Conservation (phyloP, 73 alveolate genomes). For the Paramecium sexaurelia region DNA sequence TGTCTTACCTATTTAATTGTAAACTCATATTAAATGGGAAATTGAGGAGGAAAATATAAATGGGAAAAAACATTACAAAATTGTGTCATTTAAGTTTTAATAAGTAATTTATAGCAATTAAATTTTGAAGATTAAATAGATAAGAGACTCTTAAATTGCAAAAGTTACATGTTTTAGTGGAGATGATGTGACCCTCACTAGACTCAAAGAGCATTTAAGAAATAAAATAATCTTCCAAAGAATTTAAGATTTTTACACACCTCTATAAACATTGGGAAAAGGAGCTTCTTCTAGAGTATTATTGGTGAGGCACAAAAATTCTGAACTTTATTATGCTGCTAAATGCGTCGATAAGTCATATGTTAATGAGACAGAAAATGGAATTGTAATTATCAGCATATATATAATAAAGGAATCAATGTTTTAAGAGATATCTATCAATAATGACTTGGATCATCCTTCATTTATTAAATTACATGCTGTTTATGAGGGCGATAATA, state of each 20-base stretch:
- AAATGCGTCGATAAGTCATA: conserved; percentile 64
- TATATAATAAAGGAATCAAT: conserved; percentile 45
- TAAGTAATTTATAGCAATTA: not conserved
- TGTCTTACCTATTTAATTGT: conserved; percentile 11
- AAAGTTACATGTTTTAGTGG: not conserved
- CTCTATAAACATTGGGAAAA: conserved; percentile 30
- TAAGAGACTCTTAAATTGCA: not conserved
- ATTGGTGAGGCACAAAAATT: conserved; percentile 46
- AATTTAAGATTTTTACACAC: conserved; percentile 46
- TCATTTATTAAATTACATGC: conserved; percentile 59
- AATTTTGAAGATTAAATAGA: not conserved
- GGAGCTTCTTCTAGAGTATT: conserved; percentile 51
- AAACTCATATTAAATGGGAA: conserved; percentile 46
- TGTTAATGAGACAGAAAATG: conserved; percentile 63
- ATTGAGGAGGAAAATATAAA: not conserved
- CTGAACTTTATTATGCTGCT: conserved; percentile 61
- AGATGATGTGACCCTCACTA: not conserved
- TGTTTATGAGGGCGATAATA: conserved; percentile 64
- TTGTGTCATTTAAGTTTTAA: conserved; percentile 27
- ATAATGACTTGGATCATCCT: conserved; percentile 63
- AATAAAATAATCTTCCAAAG: conserved; percentile 38
- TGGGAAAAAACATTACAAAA: conserved; percentile 17
- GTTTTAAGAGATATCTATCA: conserved; percentile 51
- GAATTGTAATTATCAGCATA: conserved; percentile 31
- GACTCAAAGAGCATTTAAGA: conserved; percentile 15